These are phyloP conservation scores for Epichloe glyceriae DNA, from an alignment of 2,329 filamentous ascomycete genomes.

Conservation along the genomic window DNA sequence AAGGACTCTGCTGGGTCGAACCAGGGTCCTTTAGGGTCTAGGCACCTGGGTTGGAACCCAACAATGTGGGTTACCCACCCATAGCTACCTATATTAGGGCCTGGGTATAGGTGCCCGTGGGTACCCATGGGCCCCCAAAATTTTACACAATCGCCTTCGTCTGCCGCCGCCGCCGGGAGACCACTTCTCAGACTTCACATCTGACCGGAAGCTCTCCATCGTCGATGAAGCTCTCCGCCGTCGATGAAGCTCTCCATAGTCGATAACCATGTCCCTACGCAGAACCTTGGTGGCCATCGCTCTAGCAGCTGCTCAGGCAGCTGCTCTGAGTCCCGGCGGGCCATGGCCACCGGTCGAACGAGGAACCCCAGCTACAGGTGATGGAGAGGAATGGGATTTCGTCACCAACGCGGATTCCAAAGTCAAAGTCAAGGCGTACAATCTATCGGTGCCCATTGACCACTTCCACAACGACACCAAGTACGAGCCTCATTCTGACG, in stretches of 20 bases:
- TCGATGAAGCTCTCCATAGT: background rate
- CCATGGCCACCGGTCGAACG: background rate
- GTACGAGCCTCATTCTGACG: constrained; percentile 65
- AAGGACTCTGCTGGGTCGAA: too few species aligned
- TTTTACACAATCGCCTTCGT: too few species aligned
- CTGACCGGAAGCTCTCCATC: background rate
- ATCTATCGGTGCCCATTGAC: constrained; percentile 47
- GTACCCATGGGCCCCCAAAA: background rate
- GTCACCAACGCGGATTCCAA: background rate
- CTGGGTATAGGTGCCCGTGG: too few species aligned
- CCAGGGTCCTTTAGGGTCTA: too few species aligned
- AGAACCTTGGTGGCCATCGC: background rate
- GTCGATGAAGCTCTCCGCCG: background rate
- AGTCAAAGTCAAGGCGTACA: constrained; percentile 12
- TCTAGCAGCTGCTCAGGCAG: background rate
- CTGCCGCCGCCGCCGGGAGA: accelerated
- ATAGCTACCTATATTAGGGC: too few species aligned
- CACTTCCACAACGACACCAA: constrained; percentile 70
- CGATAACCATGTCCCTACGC: background rate
- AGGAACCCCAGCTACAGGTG: background rate
- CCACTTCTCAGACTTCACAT: background rate
- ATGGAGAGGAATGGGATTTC: background rate
- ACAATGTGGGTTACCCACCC: too few species aligned
- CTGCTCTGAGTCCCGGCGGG: background rate
- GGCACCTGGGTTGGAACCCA: too few species aligned